Percentiles rank a stretch among this genome's conserved stretches.
These are phyloP conservation scores for Podosphaera fusca DNA, from an alignment of 2,329 filamentous ascomycete species.

Conservation along the genomic window DNA sequence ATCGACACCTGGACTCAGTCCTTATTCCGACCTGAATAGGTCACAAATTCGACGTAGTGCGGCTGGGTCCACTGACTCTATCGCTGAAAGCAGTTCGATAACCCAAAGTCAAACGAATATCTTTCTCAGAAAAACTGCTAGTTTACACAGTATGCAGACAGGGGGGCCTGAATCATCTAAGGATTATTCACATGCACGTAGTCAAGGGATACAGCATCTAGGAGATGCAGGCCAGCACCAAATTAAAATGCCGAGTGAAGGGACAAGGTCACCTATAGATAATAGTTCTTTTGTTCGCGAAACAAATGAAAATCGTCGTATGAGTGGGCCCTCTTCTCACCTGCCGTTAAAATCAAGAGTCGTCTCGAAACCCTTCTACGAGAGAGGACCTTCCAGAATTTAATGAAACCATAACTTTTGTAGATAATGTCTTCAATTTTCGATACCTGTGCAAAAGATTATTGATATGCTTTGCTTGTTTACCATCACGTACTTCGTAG, in stretches of 20 bases:
- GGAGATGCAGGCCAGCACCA: slow-evolving; percentile 13
- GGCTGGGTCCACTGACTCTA: slow-evolving; percentile 9
- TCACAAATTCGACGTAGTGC: slow-evolving; percentile 26
- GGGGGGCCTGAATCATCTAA: slow-evolving; percentile 24
- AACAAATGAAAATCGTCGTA: too few relatives aligned
- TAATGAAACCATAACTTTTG: too few relatives aligned
- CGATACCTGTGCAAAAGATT: too few relatives aligned
- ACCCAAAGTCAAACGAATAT: slow-evolving; percentile 61
- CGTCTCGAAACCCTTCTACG: too few relatives aligned
- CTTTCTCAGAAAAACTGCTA: slow-evolving; percentile 55
- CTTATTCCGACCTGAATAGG: slow-evolving; percentile 25
- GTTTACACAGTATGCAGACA: slow-evolving; percentile 32
- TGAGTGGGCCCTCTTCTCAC: too few relatives aligned
- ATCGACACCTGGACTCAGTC: slow-evolving; percentile 16
- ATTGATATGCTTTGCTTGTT: too few relatives aligned
- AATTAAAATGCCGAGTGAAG: slow-evolving; percentile 10
- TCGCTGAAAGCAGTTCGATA: slow-evolving; percentile 48
- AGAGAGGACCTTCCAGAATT: too few relatives aligned
- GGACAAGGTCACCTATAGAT: not conserved
- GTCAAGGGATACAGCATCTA: slow-evolving; percentile 12
- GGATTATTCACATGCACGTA: slow-evolving; percentile 37
- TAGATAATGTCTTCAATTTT: too few relatives aligned
- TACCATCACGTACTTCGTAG: too few relatives aligned
- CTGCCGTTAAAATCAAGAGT: too few relatives aligned
- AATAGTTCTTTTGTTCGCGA: too few relatives aligned